These are phyloP conservation scores for Gossypium bickii DNA, from an alignment of 345 rosid species.

Conservation along the genomic window DNA sequence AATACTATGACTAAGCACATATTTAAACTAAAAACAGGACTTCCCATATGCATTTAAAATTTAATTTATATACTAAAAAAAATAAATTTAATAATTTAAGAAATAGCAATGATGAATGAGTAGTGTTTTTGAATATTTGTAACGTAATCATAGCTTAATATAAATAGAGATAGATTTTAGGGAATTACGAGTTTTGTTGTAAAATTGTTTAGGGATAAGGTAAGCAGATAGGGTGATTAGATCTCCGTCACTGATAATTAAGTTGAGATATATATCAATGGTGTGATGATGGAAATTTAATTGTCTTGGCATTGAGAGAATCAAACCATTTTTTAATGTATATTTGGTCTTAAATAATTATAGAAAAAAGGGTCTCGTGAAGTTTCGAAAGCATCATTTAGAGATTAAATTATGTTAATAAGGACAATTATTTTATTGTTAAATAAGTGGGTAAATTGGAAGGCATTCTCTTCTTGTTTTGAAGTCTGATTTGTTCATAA, in stretches of 20 bases:
- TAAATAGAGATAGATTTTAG: no score
- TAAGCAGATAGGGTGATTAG: background rate
- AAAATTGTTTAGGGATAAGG: no score
- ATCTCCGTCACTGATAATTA: slow-evolving; percentile 10
- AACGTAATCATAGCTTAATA: no score
- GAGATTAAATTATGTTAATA: background rate
- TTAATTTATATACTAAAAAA: no score
- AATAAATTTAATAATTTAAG: no score
- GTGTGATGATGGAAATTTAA: background rate
- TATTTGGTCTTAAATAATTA: background rate
- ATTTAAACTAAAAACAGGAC: no score
- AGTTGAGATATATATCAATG: background rate
- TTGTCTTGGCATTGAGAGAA: slow-evolving; percentile 22
- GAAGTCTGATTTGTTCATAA: no score
- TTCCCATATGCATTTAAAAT: no score
- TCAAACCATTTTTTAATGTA: slow-evolving; percentile 22
- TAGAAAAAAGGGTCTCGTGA: background rate
- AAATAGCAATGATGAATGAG: no score
- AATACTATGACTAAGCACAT: background rate
- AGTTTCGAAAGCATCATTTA: slow-evolving; percentile 20
- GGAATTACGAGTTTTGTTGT: no score
- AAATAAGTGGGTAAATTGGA: background rate
- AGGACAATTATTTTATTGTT: slow-evolving; percentile 22
- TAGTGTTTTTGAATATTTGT: no score
- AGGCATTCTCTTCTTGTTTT: background rate